A percentile compares a stretch with the other conserved stretches of the same genome.
Evolutionary conservation across 352 stramenopile genomes (phyloP).

Genomic region (Phytophthora constricta): DNA sequence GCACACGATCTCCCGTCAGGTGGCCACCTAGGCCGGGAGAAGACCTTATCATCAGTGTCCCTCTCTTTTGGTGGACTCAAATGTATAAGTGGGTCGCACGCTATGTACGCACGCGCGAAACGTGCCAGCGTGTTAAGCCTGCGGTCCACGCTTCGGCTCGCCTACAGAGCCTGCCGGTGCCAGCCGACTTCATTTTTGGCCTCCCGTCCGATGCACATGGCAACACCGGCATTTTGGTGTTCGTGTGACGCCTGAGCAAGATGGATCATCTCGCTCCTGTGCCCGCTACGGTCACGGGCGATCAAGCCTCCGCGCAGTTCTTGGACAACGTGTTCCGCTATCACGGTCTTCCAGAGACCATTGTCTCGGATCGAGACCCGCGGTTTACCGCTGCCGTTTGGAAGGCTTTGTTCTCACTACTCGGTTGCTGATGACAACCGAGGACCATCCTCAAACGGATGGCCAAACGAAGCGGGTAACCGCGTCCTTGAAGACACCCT

Average conservation of each 20-base stretch:
- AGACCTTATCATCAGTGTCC: constrained; percentile 28
- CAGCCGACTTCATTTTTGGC: constrained; percentile 31
- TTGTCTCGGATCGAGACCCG: constrained; percentile 14
- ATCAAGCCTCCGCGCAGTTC: constrained; percentile 25
- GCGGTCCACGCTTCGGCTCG: not conserved
- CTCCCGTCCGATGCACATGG: constrained; percentile 13
- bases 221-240: constrained; percentile 30
- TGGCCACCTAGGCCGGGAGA: constrained; percentile 28
- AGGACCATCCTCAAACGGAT: constrained; percentile 32
- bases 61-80: constrained; percentile 27
- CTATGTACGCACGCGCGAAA: constrained; percentile 22
- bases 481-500: constrained; percentile 31
- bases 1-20: constrained; percentile 5
- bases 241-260: constrained; percentile 43
- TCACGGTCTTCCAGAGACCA: constrained; percentile 26
- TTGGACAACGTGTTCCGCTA: constrained; percentile 30
- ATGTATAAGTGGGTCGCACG: constrained; percentile 32
- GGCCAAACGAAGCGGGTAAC: constrained; percentile 30
- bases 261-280: constrained; percentile 31
- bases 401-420: constrained; percentile 13
- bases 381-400: constrained; percentile 27
- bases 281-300: constrained; percentile 4
- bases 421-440: constrained; percentile 32
- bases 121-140: constrained; percentile 26
- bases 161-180: constrained; percentile 15